phyloP scores from a whole-genome alignment of 805 yeast species.

The Metschnikowia hibisci region DNA sequence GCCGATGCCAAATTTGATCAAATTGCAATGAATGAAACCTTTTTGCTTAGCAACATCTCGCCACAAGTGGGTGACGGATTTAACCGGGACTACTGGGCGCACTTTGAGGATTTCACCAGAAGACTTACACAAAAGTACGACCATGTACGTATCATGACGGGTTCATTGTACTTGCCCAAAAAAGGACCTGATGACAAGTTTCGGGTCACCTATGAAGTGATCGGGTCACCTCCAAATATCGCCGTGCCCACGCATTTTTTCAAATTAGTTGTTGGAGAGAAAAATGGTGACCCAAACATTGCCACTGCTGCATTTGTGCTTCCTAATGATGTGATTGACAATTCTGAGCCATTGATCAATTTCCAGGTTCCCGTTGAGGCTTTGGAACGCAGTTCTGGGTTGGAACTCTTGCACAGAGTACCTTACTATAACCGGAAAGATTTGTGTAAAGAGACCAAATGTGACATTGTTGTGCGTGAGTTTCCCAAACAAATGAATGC shows the following conservation, averaged over 20 bases:
- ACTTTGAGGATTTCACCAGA: constrained; percentile 84
- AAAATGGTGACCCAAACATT: constrained; percentile 40
- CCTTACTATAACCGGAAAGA: constrained; percentile 54
- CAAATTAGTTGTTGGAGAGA: constrained; percentile 85
- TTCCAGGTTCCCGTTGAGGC: constrained; percentile 91
- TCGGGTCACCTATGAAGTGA: constrained; percentile 82
- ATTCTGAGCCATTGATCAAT: constrained; percentile 61
- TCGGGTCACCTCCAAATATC: constrained; percentile 92
- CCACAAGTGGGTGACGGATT: constrained; percentile 98
- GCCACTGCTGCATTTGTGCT: constrained; percentile 91
- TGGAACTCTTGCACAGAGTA: constrained; percentile 70
- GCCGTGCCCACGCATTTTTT: constrained; percentile 98
- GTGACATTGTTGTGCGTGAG: constrained; percentile 79
- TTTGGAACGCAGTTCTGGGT: constrained; percentile 80
- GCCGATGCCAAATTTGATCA: constrained; percentile 93
- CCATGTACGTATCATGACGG: constrained; percentile 84
- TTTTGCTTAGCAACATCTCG: constrained; percentile 81
- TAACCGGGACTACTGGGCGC: constrained; percentile 97
- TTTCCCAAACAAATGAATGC: constrained; percentile 48
- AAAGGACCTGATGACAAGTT: constrained; percentile 77
- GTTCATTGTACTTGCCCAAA: constrained; percentile 87
- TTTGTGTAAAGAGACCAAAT: constrained; percentile 75
- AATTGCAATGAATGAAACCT: constrained; percentile 92
- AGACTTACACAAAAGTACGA: constrained; percentile 67
- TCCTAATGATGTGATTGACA: constrained; percentile 80